phyloP scores from a whole-genome alignment of 1,284 basidiomycete species.

The Vanrija humicola region DNA sequence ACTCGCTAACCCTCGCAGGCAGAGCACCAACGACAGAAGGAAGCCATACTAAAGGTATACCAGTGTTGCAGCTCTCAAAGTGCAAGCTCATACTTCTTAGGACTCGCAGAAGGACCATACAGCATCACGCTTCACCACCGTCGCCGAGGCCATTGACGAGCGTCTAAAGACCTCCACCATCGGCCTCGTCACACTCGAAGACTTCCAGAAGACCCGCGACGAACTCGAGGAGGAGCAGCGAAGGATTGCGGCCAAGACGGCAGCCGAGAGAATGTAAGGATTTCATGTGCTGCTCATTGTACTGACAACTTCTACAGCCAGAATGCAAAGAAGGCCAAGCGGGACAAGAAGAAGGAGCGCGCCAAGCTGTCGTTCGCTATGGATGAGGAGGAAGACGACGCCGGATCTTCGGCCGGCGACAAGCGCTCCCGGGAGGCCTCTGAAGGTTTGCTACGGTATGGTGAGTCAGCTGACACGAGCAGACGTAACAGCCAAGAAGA shows the following conservation, averaged over 20 bases:
- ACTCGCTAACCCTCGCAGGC: constrained; percentile 22
- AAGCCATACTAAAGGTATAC: constrained; percentile 30
- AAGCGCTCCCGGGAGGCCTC: constrained; percentile 30
- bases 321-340: constrained; percentile 62
- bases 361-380: constrained; percentile 84
- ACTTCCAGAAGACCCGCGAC: constrained; percentile 83
- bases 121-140: constrained; percentile 81
- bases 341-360: constrained; percentile 87
- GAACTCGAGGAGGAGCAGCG: constrained; percentile 90
- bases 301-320: constrained; percentile 5
- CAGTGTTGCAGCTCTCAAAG: neutral
- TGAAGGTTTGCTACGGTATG: constrained; percentile 16
- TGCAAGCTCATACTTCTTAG: constrained; percentile 15
- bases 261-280: constrained; percentile 29
- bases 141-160: constrained; percentile 94
- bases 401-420: constrained; percentile 4
- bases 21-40: constrained; percentile 35
- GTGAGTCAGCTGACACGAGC: neutral
- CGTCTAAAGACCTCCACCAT: constrained; percentile 87
- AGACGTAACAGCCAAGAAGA: constrained; percentile 56
- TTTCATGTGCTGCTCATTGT: neutral
- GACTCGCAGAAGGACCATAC: constrained; percentile 62
- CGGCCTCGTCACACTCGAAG: constrained; percentile 86
- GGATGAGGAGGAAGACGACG: constrained; percentile 63
- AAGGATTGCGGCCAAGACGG: constrained; percentile 68